Evolutionary conservation across 371 early-diverging fungal genomes (phyloP), one percentile per base, ranked within the genome.

Genomic region (Mortierella sp.): DNA sequence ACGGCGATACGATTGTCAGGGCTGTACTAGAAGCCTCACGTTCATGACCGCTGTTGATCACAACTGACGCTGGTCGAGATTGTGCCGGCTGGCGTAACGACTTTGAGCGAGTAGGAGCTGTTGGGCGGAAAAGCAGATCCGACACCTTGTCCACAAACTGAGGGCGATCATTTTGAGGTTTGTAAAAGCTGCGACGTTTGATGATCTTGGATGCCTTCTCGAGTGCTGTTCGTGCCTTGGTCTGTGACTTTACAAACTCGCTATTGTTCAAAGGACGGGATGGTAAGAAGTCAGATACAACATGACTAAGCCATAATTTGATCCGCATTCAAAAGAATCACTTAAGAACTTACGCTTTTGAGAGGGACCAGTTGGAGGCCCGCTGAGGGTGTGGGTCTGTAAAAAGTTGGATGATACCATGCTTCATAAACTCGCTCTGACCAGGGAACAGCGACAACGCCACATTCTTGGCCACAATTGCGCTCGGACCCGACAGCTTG

Each of bases 401-500:
- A 70, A 96, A 96, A 0, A 96, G 78, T 65, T 96, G 96, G 34
- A 93, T 91, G 83, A 96, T 91, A 63, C 96, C 91, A 89, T 96
- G 91, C 89, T 96, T 90, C 95, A 93, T 94, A 73, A 92, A 94
- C 28, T 90, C 92, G 60, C 91, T 91, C 79, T 94, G 93, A 0
- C 94, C 93, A 10, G 92, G 92, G 42, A 92, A 84, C 50, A 94
- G 80, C 0, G 94, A 93, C 3, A 95, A 83, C 9, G 94, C 94
- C 9, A 94, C 92, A 84, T 95, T 95, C 79, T 93, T 93, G 47
- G 95, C 92, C 42, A 95, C 95, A 1, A 95, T 82, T 0, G 97
- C 96, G 54, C 94, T 95, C 81, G 94, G 92, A 44, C 96, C 88
- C 87, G 91, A 91, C 60, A 96, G 90, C 80, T 94, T 95, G 80